These are phyloP conservation scores for Verticillium isaacii DNA, from an alignment of 2,329 filamentous ascomycete species.

Conservation along the genomic window DNA sequence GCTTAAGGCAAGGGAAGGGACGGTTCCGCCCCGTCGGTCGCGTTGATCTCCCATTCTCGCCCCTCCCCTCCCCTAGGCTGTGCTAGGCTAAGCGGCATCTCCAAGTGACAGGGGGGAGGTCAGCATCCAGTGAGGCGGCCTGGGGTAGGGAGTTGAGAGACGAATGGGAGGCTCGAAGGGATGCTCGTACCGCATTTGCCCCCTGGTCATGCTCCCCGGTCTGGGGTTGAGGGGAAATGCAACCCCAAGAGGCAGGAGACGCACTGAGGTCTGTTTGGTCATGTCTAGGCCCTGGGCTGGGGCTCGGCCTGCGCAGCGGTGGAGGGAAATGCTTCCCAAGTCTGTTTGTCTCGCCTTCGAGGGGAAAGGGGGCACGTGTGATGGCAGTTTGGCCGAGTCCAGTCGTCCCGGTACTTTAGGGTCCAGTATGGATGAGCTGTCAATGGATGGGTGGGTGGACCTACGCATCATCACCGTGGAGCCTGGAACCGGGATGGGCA, in stretches of 20 bases:
- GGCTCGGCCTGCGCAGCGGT: not conserved
- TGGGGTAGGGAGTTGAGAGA: not conserved
- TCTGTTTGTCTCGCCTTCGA: not conserved
- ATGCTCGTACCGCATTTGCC: not conserved
- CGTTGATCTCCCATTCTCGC: constrained; percentile 1
- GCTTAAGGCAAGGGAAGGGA: not conserved
- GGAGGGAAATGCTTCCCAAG: not conserved
- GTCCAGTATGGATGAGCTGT: not conserved
- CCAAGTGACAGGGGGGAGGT: not conserved
- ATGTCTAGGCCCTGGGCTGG: not conserved
- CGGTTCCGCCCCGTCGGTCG: constrained; percentile 1
- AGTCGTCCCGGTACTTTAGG: not conserved
- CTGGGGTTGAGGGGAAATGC: constrained; percentile 4
- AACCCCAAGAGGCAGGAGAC: not conserved
- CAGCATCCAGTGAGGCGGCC: not conserved
- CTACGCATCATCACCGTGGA: not conserved
- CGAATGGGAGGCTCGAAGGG: constrained; percentile 1
- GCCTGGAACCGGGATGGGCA: not conserved
- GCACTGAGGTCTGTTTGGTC: not conserved
- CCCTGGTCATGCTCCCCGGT: constrained; percentile 2
- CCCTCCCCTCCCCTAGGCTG: not conserved
- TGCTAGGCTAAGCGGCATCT: constrained; percentile 5
- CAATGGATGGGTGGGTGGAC: not conserved
- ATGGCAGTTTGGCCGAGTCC: not conserved
- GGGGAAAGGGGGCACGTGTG: not conserved